A percentile compares a stretch with the other conserved stretches of the same genome.
Conservation (phyloP, 1,139 yeast species). For the Groenewaldozyma auringiensis region DNA sequence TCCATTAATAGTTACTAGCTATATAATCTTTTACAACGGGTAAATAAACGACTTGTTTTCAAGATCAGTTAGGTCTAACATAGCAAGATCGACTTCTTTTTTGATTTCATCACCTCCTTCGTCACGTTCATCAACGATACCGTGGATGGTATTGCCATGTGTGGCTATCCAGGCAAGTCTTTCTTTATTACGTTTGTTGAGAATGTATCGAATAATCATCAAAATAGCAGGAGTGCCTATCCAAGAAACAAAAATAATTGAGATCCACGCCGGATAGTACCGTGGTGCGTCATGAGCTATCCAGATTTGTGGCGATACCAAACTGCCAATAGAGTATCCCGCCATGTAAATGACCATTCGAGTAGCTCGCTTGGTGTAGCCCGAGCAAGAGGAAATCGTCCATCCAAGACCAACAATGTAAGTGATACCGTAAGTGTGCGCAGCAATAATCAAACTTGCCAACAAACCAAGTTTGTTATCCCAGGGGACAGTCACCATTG, state of each 20-base stretch:
- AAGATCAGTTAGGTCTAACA: conserved; percentile 41
- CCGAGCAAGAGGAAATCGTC: conserved; percentile 20
- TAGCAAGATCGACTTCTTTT: conserved; percentile 33
- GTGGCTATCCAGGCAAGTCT: conserved; percentile 14
- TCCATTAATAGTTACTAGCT: too few species aligned
- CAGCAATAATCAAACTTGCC: conserved; percentile 37
- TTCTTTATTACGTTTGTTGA: conserved; percentile 30
- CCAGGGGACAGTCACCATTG: conserved; percentile 38
- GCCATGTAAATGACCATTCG: conserved; percentile 38
- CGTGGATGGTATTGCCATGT: conserved; percentile 23
- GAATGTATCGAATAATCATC: conserved; percentile 26
- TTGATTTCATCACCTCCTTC: conserved; percentile 10
- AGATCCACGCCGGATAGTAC: conserved; percentile 6
- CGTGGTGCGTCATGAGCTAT: conserved; percentile 34
- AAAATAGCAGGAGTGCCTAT: conserved; percentile 7
- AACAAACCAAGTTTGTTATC: conserved; percentile 37
- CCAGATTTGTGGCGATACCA: conserved; percentile 43
- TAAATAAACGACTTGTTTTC: conserved; percentile 42
- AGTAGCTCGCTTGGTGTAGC: conserved; percentile 37
- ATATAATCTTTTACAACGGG: conserved; percentile 33
- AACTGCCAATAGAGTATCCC: conserved; percentile 36
- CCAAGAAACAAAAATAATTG: conserved; percentile 6
- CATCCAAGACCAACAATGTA: conserved; percentile 38
- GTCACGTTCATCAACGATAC: conserved; percentile 31
- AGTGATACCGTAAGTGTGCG: conserved; percentile 35